Evolutionary conservation across 257 asterid species (phyloP).

Genomic region (Cynanchum wilfordii): DNA sequence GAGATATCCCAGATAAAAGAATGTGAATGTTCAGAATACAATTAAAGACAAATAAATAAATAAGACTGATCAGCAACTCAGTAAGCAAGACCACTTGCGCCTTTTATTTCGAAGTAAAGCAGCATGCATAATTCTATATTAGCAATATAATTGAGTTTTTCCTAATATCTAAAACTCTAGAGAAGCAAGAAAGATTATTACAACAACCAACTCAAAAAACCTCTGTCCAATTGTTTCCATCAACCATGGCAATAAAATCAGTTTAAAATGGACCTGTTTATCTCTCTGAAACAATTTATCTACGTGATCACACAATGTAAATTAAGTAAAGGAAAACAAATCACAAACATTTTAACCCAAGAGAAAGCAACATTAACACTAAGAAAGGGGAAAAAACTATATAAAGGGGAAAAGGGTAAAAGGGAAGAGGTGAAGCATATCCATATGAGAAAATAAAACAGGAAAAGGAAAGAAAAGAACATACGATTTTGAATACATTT

Average conservation of each 20-base stretch:
- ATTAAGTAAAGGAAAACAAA: not conserved
- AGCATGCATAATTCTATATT: not conserved
- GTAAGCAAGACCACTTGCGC: not conserved
- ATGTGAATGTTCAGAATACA: not conserved
- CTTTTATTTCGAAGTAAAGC: not conserved
- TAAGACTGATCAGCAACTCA: slow-evolving; percentile 3
- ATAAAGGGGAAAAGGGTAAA: not conserved
- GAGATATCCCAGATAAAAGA: slow-evolving; percentile 19
- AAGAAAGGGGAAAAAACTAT: not conserved
- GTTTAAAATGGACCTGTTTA: not conserved
- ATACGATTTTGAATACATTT: slow-evolving; percentile 87
- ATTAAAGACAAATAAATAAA: not conserved
- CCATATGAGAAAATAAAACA: not conserved
- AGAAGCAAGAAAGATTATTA: not conserved
- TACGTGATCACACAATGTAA: not conserved
- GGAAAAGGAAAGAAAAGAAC: slow-evolving; percentile 18
- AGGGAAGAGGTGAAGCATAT: not conserved
- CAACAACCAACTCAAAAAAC: not conserved
- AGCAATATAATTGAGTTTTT: not conserved
- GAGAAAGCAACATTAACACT: not conserved
- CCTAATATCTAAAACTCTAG: not conserved
- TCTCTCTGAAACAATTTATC: not conserved
- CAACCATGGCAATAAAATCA: not conserved
- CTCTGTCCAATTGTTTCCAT: not conserved
- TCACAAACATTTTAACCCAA: not conserved